Conservation (phyloP, 169 alveolate species). For the Cyclospora cayetanensis region DNA sequence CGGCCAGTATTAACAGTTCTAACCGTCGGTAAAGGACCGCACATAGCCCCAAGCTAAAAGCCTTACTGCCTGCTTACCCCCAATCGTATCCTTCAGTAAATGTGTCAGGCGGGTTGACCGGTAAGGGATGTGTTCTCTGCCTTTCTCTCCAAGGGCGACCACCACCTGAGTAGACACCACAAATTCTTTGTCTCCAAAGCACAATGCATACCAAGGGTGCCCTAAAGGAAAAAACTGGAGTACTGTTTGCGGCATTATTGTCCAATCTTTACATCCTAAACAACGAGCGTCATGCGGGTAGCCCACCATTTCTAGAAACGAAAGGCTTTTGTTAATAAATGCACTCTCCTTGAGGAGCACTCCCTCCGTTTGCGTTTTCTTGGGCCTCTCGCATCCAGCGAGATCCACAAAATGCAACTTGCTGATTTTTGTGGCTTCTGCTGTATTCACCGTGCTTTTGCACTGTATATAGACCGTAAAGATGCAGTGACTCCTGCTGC, state of each 20-base stretch:
- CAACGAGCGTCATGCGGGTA: neutral
- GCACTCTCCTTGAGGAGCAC: conserved; percentile 91
- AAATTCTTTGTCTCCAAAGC: neutral
- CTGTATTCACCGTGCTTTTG: conserved; percentile 83
- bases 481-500: conserved; percentile 93
- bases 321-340: conserved; percentile 91
- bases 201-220: no score
- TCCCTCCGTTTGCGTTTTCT: conserved; percentile 93
- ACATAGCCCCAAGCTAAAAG: neutral
- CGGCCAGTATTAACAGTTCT: no score
- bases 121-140: conserved; percentile 92
- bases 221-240: no score
- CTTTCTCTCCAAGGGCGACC: conserved; percentile 91
- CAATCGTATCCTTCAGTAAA: conserved; percentile 88
- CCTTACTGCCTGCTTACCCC: conserved; percentile 87
- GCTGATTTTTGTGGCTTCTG: conserved; percentile 71
- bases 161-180: conserved; percentile 78
- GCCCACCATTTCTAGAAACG: conserved; percentile 92
- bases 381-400: conserved; percentile 95
- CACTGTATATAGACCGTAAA: conserved; percentile 92
- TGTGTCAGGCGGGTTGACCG: conserved; percentile 90
- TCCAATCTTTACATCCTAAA: conserved; percentile 9
- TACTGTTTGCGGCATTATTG: no score
- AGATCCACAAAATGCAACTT: conserved; percentile 93
- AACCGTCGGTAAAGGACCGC: no score